Evolutionary conservation across 441 rosid genomes (phyloP).

Genomic region (Breynia disticha): DNA sequence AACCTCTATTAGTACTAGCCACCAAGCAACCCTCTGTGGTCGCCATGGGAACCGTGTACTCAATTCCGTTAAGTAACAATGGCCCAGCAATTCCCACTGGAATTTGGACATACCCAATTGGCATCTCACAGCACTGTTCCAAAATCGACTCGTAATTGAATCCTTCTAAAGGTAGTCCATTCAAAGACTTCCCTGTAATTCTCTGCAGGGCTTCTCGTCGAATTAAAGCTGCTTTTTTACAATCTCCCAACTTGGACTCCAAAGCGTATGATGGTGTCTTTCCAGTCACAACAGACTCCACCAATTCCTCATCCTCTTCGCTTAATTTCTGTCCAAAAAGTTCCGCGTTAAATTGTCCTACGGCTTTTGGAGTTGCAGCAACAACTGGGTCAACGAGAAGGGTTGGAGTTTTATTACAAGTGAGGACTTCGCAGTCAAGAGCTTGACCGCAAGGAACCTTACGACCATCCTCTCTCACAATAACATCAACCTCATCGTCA

Average conservation of each 20-base stretch:
- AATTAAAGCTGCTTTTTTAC: constrained; percentile 56
- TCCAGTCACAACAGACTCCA: constrained; percentile 52
- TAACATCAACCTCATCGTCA: not conserved
- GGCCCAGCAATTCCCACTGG: constrained; percentile 84
- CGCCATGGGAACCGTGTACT: constrained; percentile 79
- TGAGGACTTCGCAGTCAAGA: constrained; percentile 13
- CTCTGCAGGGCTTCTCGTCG: constrained; percentile 73
- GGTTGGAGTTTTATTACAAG: not conserved
- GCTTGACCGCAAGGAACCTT: constrained; percentile 11
- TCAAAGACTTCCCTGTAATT: constrained; percentile 46
- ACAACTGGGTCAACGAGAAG: not conserved
- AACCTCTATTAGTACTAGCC: constrained; percentile 81
- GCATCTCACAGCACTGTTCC: constrained; percentile 95
- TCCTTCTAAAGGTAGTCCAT: constrained; percentile 69
- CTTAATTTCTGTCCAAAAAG: constrained; percentile 14
- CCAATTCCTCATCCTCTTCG: constrained; percentile 54
- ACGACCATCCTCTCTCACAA: constrained; percentile 5
- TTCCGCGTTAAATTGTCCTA: constrained; percentile 2
- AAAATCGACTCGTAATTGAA: constrained; percentile 64
- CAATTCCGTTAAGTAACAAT: constrained; percentile 56
- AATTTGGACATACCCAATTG: constrained; percentile 78
- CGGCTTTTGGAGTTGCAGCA: not conserved
- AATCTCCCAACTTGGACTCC: constrained; percentile 64
- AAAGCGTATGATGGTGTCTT: constrained; percentile 51
- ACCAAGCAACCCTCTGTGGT: constrained; percentile 88